Base-by-base conservation (phyloP, 768 basidiomycete species). In the Leucogyrophana mollusca region DNA sequence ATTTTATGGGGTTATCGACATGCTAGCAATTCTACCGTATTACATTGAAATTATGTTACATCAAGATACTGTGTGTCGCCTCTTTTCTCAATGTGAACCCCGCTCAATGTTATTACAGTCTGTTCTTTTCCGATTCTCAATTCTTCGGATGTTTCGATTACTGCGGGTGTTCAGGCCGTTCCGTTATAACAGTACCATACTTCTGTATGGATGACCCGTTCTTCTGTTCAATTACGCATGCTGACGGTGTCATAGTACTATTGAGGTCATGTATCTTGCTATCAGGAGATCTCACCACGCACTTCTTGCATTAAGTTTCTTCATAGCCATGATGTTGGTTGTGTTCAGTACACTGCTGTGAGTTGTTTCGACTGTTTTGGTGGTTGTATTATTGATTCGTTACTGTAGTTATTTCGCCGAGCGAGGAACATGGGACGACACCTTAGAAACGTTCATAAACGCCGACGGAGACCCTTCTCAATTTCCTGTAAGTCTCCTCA, bases 181-280 rank as follows among this genome's bases (percentile, higher is more conserved):
- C 76, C 80, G 84, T 46, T 84, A 91, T 57, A 90, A 84, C 51
- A 83, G 83, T 55, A 88, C 85, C 13, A 83, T 91, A 46, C 74
- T 92, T n/a, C 67, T 91, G 83, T 90, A 63, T 46, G 88, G 74
- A 38, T 7, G 24, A 4, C 34, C 11, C 7, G 16, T 21, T 30
- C 16, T 40, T 30, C 6, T 30, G 27, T 30, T 13, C 27, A 30
- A 13, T 6, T 30, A 30, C 27, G 6, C 6, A 30, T 13, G 27
- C 27, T 30, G 27, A 30, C 20, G 21, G 16, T 7, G 10, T 34
- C 18, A 30, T 50, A 90, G 88, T 37, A 91, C 90, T 0, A 91
- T 91, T 40, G 88, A 92, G 71, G 90, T 91, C 56, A 96, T 95
- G 93, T 92, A 87, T 61, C 77, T 95, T 23, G 85, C 90, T 23